Evolutionary conservation across 192 early-diverging fungal genomes (phyloP), one percentile per base, ranked within the genome.

Genomic region (Lunasporangiospora selenospora): DNA sequence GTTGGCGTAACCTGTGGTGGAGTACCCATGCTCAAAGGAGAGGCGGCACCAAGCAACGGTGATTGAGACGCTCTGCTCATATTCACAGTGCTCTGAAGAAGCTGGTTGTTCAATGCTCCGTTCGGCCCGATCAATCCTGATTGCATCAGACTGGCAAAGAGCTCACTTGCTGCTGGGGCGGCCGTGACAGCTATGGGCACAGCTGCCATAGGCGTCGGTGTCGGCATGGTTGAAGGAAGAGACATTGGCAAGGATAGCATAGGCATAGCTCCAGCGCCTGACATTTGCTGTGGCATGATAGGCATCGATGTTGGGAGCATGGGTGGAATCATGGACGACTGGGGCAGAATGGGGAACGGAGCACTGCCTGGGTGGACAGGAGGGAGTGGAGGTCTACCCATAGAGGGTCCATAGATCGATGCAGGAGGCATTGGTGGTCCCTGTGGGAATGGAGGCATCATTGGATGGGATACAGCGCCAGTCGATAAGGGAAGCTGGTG

Each of bases 111-210:
- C 1, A 71, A 41, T 1, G 59, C 34, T 1, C 67, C 59, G 30
- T 71, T 71, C 0, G 67, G 67, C 6, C 67, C 67, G 16, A 71
- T 23, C 1, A 71, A 26, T 7, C 67, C 67, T 5, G 67, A 71
- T 19, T 71, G 67, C 58, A 71, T 61, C 41, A 71, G 40, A 38
- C 67, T 71, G 4, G 67, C 59, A 50, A 71, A 57, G 3, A 71
- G 53, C 37, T 62, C 48, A 37, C 47, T 69, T 12, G 63, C 44
- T 23, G 63, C 49, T 29, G 54, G 44, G 27, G 30, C 37, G 51
- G 9, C 1, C 16, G 23, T 33, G 48, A 9, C 21, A 26, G 31
- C 6, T 32, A 38, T 23, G 11, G 51, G 34, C 21, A 36, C 9
- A 38, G 34, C 13, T 24, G 51, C n/a, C n/a, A n/a, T n/a, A 34